These are phyloP conservation scores for Tuber aestivum DNA, from an alignment of 495 filamentous ascomycete species.

Conservation along the genomic window DNA sequence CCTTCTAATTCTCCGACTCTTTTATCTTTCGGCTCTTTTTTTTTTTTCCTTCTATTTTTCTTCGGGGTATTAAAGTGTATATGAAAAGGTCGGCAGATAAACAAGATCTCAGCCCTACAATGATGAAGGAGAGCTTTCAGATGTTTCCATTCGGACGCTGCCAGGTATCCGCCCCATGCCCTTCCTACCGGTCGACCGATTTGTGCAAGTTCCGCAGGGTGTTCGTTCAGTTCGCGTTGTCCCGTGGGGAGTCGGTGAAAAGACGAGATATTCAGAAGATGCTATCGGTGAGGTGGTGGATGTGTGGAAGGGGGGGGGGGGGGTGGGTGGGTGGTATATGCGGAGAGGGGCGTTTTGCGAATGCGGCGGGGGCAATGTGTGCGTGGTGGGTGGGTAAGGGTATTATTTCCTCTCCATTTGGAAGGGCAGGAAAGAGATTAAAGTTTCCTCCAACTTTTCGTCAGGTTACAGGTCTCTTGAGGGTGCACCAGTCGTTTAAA, in stretches of 20 bases:
- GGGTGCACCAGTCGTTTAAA: slow-evolving; percentile 21
- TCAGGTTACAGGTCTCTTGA: not conserved
- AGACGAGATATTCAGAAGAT: slow-evolving; percentile 22
- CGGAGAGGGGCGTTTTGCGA: slow-evolving; percentile 4
- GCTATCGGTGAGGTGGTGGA: slow-evolving; percentile 23
- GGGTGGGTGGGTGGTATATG: slow-evolving; percentile 12
- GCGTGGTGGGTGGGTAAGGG: slow-evolving; percentile 6
- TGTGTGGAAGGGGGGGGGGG: slow-evolving; percentile 13
- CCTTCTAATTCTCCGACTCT: not conserved
- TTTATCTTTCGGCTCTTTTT: not conserved
- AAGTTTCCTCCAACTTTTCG: slow-evolving; percentile 10
- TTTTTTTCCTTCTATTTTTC: not conserved
- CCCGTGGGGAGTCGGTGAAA: slow-evolving; percentile 1
- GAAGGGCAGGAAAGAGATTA: slow-evolving; percentile 15
- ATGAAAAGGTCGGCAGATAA: slow-evolving; percentile 26
- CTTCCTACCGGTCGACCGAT: slow-evolving; percentile 15
- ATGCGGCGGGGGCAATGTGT: slow-evolving; percentile 7
- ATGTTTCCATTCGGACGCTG: slow-evolving; percentile 37
- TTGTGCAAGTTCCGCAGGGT: slow-evolving; percentile 6
- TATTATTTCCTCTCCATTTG: slow-evolving; percentile 12
- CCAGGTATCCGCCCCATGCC: slow-evolving; percentile 24
- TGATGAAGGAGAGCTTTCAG: slow-evolving; percentile 17
- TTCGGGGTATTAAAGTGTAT: not conserved
- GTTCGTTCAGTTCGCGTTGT: slow-evolving; percentile 12
- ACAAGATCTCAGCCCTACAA: slow-evolving; percentile 29